A percentile compares a stretch with the other conserved stretches of the same genome.
phyloP scores from a whole-genome alignment of 2,329 filamentous ascomycete species.

The Mycogone perniciosa region DNA sequence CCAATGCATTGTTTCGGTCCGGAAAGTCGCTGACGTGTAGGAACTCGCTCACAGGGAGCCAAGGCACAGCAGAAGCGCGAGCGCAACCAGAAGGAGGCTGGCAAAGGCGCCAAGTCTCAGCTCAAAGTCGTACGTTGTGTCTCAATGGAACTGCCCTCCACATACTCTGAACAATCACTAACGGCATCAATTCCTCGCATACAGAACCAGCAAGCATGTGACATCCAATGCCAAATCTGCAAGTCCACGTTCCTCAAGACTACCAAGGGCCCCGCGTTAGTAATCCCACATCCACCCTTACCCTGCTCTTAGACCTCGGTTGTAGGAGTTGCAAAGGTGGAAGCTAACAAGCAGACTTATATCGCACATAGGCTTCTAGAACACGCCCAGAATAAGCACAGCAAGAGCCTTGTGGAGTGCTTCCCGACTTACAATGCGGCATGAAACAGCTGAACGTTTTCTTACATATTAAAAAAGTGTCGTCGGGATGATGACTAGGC shows the following conservation, averaged over 20 bases:
- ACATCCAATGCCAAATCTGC: slow-evolving; percentile 71
- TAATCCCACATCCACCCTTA: slow-evolving; percentile 14
- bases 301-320: not conserved
- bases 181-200: not conserved
- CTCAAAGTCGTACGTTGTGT: slow-evolving; percentile 55
- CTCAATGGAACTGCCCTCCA: not conserved
- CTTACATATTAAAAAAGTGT: not conserved
- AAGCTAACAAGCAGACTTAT: not conserved
- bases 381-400: slow-evolving; percentile 72
- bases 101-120: slow-evolving; percentile 56
- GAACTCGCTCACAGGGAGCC: slow-evolving; percentile 42
- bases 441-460: not conserved
- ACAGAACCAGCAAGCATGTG: slow-evolving; percentile 67
- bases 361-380: slow-evolving; percentile 50
- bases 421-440: slow-evolving; percentile 48
- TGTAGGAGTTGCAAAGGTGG: too few species aligned
- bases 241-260: slow-evolving; percentile 75
- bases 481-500: slow-evolving; percentile 5
- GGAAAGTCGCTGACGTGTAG: slow-evolving; percentile 15
- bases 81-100: slow-evolving; percentile 56
- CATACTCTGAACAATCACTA: not conserved
- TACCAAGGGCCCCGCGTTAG: slow-evolving; percentile 63
- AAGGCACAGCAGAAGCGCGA: slow-evolving; percentile 68
- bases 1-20: not conserved
- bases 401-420: slow-evolving; percentile 63